A percentile compares a stretch with the other conserved stretches of the same genome.
phyloP scores from a whole-genome alignment of 371 early-diverging fungal species.

The Rhizopus microsporus region DNA sequence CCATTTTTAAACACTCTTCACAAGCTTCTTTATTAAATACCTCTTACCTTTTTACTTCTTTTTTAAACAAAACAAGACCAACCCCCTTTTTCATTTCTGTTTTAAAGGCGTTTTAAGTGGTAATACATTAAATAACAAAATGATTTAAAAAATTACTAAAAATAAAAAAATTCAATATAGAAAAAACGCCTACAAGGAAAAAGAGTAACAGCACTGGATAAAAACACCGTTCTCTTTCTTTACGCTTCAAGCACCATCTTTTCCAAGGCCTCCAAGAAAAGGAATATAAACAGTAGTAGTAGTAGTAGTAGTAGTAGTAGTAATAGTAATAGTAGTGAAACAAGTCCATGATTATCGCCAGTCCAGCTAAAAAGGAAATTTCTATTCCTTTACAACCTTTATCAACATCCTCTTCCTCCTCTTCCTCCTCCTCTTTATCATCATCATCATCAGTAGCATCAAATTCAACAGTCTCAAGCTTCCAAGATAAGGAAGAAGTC shows the following conservation, averaged over 20 bases:
- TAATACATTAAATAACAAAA: not conserved
- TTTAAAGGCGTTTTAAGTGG: conserved; percentile 33
- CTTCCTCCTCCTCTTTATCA: conserved; percentile 1
- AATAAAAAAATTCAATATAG: not conserved
- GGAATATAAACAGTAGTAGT: conserved; percentile 42
- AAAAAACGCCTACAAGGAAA: conserved; percentile 44
- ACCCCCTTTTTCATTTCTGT: conserved; percentile 21
- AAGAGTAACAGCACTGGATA: conserved; percentile 58
- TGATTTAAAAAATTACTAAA: not conserved
- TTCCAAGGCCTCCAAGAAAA: conserved; percentile 58
- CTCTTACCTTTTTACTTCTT: conserved; percentile 10
- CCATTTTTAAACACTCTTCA: not conserved
- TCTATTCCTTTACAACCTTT: conserved; percentile 45
- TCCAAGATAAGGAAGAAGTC: conserved; percentile 10
- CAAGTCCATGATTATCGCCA: conserved; percentile 52
- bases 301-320: conserved; percentile 44
- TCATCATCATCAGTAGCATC: not conserved
- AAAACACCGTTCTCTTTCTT: conserved; percentile 52
- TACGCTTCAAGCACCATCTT: conserved; percentile 57
- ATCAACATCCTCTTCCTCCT: conserved; percentile 20
- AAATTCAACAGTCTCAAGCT: not conserved
- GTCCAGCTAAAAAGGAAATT: conserved; percentile 40
- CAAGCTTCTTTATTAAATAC: conserved; percentile 6
- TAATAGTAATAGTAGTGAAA: conserved; percentile 23
- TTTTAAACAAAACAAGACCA: conserved; percentile 1